Evolutionary conservation across 352 stramenopile genomes (phyloP).

Genomic region (Pythium oligandrum): DNA sequence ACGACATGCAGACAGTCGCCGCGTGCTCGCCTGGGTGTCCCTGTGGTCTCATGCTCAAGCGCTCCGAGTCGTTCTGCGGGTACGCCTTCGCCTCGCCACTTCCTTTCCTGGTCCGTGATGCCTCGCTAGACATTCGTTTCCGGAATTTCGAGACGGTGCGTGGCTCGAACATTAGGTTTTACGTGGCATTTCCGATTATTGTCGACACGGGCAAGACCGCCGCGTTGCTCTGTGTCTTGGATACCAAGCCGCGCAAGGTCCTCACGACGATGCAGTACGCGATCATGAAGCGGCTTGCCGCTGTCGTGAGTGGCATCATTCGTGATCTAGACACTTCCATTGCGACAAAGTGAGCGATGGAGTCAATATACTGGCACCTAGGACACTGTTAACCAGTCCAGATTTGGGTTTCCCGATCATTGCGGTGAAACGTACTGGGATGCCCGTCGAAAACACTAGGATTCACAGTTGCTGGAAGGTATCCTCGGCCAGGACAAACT

Average conservation of each 20-base stretch:
- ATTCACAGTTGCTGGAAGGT: too few relatives aligned
- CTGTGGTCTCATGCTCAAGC: conserved; percentile 14
- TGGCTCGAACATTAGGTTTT: conserved; percentile 32
- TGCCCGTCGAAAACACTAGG: too few relatives aligned
- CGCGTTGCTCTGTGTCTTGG: conserved; percentile 41
- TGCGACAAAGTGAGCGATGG: too few relatives aligned
- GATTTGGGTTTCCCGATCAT: too few relatives aligned
- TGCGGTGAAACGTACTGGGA: too few relatives aligned
- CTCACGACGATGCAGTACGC: conserved; percentile 64
- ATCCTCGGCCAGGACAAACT: too few relatives aligned
- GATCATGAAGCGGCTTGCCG: conserved; percentile 36
- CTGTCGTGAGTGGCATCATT: conserved; percentile 13
- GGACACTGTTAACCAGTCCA: too few relatives aligned
- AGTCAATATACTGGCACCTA: too few relatives aligned
- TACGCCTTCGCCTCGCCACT: conserved; percentile 23
- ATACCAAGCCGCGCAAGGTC: conserved; percentile 34
- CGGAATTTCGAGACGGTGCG: conserved; percentile 34
- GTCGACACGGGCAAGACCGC: conserved; percentile 18
- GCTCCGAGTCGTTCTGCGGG: conserved; percentile 31
- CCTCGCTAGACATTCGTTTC: conserved; percentile 47
- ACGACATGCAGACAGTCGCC: conserved; percentile 23
- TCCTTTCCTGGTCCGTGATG: conserved; percentile 47
- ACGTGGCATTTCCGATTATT: conserved; percentile 40
- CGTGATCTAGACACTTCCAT: too few relatives aligned
- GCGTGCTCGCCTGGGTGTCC: conserved; percentile 10